A percentile compares a stretch with the other conserved stretches of the same genome.
These are phyloP conservation scores for Penicillium sp. DNA, from an alignment of 2,329 filamentous ascomycete species.

Conservation along the genomic window DNA sequence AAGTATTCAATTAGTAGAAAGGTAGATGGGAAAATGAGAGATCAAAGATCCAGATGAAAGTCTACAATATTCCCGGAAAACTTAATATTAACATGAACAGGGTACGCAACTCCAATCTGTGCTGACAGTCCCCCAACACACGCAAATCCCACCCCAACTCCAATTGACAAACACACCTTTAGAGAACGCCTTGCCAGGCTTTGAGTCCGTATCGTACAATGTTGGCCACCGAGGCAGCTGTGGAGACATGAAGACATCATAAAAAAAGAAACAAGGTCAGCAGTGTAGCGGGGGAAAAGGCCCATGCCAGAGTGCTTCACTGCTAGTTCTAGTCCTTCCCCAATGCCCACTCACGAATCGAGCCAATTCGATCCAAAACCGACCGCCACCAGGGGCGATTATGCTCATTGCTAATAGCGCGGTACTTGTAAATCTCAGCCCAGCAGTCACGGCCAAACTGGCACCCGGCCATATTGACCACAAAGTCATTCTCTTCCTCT, in stretches of 20 bases:
- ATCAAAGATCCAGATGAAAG: not conserved
- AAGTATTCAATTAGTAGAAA: not conserved
- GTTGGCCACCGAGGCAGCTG: not conserved
- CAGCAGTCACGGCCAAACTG: constrained; percentile 97
- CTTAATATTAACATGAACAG: not conserved
- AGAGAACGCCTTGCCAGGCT: not conserved
- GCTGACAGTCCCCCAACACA: not conserved
- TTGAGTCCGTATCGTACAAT: constrained; percentile 14
- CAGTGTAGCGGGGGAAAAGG: too few relatives aligned
- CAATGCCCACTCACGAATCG: constrained; percentile 25
- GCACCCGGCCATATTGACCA: constrained; percentile 98
- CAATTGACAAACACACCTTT: constrained; percentile 3
- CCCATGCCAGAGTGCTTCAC: not conserved
- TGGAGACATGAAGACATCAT: constrained; percentile 7
- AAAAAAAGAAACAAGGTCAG: not conserved
- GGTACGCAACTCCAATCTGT: not conserved
- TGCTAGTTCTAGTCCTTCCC: constrained; percentile 7
- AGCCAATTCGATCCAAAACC: constrained; percentile 38
- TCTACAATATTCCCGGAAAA: not conserved
- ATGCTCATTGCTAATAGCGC: constrained; percentile 84
- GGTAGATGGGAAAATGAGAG: not conserved
- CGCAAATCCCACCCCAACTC: constrained; percentile 5
- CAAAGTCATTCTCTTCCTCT: constrained; percentile 80
- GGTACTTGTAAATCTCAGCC: constrained; percentile 96
- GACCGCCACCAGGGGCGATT: constrained; percentile 83